Evolutionary conservation across 2,329 filamentous ascomycete species (phyloP).

Genomic region (Exophiala sideris): DNA sequence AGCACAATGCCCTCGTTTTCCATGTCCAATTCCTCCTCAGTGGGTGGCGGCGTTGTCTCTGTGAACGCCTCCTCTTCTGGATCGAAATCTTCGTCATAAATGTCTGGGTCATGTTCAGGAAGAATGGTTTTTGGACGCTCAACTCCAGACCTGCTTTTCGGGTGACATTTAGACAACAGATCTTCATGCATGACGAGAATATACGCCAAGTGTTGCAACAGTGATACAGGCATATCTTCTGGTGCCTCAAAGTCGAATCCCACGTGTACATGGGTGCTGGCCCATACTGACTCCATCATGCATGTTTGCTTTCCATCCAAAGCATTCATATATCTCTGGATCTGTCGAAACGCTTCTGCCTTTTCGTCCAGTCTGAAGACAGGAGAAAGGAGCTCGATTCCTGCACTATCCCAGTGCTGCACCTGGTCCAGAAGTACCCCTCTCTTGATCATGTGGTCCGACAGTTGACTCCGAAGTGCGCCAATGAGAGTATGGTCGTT

Average conservation of each 20-base stretch:
- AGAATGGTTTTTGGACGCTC: not conserved
- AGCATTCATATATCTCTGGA: conserved; percentile 14
- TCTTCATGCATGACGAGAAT: conserved; percentile 23
- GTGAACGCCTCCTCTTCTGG: not conserved
- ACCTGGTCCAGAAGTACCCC: not conserved
- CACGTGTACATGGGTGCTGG: conserved; percentile 24
- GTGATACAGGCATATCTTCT: conserved; percentile 14
- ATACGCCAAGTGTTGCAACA: conserved; percentile 24
- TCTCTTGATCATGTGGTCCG: not conserved
- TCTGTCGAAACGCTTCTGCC: conserved; percentile 6
- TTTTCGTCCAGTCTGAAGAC: conserved; percentile 15
- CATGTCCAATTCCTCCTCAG: conserved; percentile 12
- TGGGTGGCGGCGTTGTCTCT: not conserved
- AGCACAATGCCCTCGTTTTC: conserved; percentile 16
- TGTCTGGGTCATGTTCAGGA: not conserved
- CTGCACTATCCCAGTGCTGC: conserved; percentile 16
- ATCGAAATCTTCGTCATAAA: conserved; percentile 10
- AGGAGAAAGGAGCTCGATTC: conserved; percentile 17
- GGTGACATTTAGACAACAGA: conserved; percentile 24
- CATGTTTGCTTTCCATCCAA: conserved; percentile 3
- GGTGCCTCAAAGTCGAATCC: conserved; percentile 17
- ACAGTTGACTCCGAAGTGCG: conserved; percentile 12
- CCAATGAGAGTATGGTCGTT: conserved; percentile 23
- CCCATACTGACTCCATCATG: conserved; percentile 19
- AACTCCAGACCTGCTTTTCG: conserved; percentile 17